A percentile compares a stretch with the other conserved stretches of the same genome.
phyloP scores from a whole-genome alignment of 345 rosid genomes.

The Camelina laxa region DNA sequence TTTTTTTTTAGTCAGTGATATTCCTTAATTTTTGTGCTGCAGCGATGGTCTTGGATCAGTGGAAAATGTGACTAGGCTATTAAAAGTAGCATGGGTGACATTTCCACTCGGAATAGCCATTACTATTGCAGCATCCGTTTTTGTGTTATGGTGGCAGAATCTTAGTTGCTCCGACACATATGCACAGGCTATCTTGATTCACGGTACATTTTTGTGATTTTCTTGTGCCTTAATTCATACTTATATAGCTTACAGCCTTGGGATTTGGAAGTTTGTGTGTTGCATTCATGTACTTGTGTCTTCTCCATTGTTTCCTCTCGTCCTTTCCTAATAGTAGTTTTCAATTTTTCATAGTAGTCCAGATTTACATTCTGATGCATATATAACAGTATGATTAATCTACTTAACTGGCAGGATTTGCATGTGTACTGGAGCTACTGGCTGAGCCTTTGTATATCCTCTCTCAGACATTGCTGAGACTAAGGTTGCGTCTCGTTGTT shows the following conservation, averaged over 20 bases:
- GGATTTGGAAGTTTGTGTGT: slow-evolving; percentile 3
- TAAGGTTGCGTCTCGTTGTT: slow-evolving; percentile 69
- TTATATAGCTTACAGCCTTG: slow-evolving; percentile 10
- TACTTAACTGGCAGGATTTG: slow-evolving; percentile 62
- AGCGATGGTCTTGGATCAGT: slow-evolving; percentile 52
- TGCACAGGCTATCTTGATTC: slow-evolving; percentile 79
- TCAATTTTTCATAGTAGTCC: not conserved
- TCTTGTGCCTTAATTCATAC: slow-evolving; percentile 10
- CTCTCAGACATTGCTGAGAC: slow-evolving; percentile 80
- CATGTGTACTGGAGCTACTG: slow-evolving; percentile 84
- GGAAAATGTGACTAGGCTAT: slow-evolving; percentile 51
- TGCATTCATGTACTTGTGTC: not conserved
- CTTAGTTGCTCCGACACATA: slow-evolving; percentile 63
- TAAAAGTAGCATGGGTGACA: slow-evolving; percentile 89
- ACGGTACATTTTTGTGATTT: slow-evolving; percentile 54
- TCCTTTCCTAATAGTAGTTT: not conserved
- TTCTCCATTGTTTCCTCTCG: not conserved
- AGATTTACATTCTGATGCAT: slow-evolving; percentile 8
- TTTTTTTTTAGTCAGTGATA: not conserved
- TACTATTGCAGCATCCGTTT: slow-evolving; percentile 55
- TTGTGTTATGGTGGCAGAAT: slow-evolving; percentile 90
- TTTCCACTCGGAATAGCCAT: slow-evolving; percentile 69
- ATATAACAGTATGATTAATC: not conserved
- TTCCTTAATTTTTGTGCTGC: slow-evolving; percentile 36
- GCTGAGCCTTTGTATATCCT: slow-evolving; percentile 92